Conservation (phyloP, 2,329 filamentous ascomycete species). For the Exophiala sideris region DNA sequence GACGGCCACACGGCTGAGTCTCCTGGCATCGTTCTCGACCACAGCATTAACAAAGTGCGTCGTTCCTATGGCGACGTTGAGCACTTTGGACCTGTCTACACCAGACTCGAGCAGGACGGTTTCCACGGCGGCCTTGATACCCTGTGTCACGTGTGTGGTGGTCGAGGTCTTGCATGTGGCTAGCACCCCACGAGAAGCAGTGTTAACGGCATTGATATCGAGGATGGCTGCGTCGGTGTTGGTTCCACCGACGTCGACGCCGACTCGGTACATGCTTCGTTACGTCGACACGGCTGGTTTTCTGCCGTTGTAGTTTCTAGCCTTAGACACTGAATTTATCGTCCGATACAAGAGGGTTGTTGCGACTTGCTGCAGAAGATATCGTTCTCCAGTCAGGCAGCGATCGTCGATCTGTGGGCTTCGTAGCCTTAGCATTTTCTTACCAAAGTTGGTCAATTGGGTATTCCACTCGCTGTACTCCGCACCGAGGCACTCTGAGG, state of each 20-base stretch:
- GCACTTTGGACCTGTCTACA: constrained; percentile 39
- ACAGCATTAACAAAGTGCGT: constrained; percentile 52
- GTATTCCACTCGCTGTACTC: too few relatives aligned
- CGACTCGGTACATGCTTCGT: constrained; percentile 41
- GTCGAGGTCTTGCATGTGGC: constrained; percentile 51
- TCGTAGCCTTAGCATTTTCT: too few relatives aligned
- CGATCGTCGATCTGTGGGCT: too few relatives aligned
- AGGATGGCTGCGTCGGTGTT: constrained; percentile 47
- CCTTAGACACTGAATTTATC: neutral
- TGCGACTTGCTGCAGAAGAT: too few relatives aligned
- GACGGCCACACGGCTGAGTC: constrained; percentile 46
- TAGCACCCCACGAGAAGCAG: constrained; percentile 41
- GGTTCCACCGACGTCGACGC: constrained; percentile 40
- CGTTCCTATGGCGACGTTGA: constrained; percentile 51
- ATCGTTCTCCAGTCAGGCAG: too few relatives aligned
- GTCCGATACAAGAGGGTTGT: neutral
- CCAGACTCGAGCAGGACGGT: constrained; percentile 41
- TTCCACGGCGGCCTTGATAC: constrained; percentile 47
- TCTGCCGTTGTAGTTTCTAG: neutral
- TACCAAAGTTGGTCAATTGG: too few relatives aligned
- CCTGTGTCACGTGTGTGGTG: constrained; percentile 50
- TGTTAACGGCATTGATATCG: constrained; percentile 38
- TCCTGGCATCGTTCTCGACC: constrained; percentile 44
- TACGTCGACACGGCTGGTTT: neutral
- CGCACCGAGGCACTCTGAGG: too few relatives aligned